These are phyloP conservation scores for Echinosophora koreensis DNA, from an alignment of 306 rosid species.

Conservation along the genomic window DNA sequence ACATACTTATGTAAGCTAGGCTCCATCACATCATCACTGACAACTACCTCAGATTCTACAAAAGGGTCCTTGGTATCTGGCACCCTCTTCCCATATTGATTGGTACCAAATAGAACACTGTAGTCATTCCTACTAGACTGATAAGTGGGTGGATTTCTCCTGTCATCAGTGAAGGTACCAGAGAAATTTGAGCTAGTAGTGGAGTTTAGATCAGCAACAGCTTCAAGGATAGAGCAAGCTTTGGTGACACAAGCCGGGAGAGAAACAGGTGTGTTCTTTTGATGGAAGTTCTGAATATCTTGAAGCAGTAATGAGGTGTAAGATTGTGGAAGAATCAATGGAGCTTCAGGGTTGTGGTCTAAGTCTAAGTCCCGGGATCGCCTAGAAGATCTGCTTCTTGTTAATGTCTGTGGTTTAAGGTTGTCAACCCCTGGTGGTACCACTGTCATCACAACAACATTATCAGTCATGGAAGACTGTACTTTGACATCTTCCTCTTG, in stretches of 20 bases:
- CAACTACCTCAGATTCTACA: conserved; percentile 74
- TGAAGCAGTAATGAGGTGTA: conserved; percentile 80
- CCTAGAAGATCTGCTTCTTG: conserved; percentile 85
- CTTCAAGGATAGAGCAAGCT: conserved; percentile 94
- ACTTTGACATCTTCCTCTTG: conserved; percentile 53
- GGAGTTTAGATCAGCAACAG: conserved; percentile 92
- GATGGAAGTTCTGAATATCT: conserved; percentile 95
- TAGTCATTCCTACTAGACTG: conserved; percentile 54
- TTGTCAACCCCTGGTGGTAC: conserved; percentile 50
- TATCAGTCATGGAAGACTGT: conserved; percentile 43
- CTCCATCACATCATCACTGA: conserved; percentile 72
- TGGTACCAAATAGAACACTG: conserved; percentile 39
- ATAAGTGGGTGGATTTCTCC: conserved; percentile 48
- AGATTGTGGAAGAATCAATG: conserved; percentile 61
- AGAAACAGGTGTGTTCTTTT: conserved; percentile 69
- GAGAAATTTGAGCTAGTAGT: conserved; percentile 60
- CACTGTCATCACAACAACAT: conserved; percentile 49
- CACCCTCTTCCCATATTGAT: conserved; percentile 46
- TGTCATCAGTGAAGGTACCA: conserved; percentile 57
- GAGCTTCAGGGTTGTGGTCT: conserved; percentile 69
- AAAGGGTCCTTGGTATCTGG: conserved; percentile 64
- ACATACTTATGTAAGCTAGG: conserved; percentile 89
- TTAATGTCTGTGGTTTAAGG: conserved; percentile 61
- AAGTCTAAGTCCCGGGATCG: conserved; percentile 82
- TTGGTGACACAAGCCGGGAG: conserved; percentile 88